Evolutionary conservation across 2,329 filamentous ascomycete species (phyloP).

Genomic region (Sarocladium kiliense): DNA sequence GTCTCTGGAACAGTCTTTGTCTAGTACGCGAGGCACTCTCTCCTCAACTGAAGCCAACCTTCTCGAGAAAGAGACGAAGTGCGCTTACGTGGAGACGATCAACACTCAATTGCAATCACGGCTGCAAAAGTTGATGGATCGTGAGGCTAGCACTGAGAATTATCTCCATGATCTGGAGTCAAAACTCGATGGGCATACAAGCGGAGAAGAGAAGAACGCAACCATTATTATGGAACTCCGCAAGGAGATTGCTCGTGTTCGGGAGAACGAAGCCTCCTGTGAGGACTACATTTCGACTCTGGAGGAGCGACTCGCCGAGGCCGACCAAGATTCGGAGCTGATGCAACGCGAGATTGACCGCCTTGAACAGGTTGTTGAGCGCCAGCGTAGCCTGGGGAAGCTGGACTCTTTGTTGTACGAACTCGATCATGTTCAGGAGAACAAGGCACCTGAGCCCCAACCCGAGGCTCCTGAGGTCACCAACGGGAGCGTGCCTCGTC

Average conservation of each 20-base stretch:
- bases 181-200: conserved; percentile 84
- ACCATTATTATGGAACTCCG: conserved; percentile 80
- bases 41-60: conserved; percentile 80
- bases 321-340: conserved; percentile 90
- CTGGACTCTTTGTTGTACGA: conserved; percentile 90
- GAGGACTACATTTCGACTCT: conserved; percentile 98
- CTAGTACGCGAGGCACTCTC: conserved; percentile 78
- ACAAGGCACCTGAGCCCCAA: conserved; percentile 31
- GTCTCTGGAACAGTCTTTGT: conserved; percentile 82
- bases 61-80: conserved; percentile 89
- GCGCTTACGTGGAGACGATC: conserved; percentile 87
- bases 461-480: conserved; percentile 25
- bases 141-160: conserved; percentile 84
- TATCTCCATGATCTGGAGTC: conserved; percentile 90
- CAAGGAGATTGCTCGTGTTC: conserved; percentile 81
- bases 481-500: conserved; percentile 37
- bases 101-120: conserved; percentile 84
- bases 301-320: conserved; percentile 90
- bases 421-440: conserved; percentile 70
- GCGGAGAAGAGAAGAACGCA: conserved; percentile 87
- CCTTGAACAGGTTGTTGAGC: conserved; percentile 89
- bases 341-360: conserved; percentile 97
- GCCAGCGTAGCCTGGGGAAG: conserved; percentile 90
- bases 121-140: conserved; percentile 87
- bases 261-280: conserved; percentile 83